Evolutionary conservation across 768 basidiomycete species (phyloP).

Genomic region (Grammothele lineata): DNA sequence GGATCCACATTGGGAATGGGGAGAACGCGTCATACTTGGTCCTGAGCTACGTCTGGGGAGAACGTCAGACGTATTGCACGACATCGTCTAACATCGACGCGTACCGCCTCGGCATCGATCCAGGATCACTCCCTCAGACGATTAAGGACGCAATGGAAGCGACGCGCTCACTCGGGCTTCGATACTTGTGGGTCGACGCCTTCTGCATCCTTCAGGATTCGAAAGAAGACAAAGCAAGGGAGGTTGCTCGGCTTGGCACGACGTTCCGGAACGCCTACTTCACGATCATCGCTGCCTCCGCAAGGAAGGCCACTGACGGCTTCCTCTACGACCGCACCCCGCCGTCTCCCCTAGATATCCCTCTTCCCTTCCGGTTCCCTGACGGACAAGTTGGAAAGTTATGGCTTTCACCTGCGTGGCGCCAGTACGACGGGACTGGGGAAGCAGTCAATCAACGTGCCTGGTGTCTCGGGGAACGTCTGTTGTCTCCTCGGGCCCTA

Average conservation of each 20-base stretch:
- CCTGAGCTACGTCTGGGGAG: constrained; percentile 11
- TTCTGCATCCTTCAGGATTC: constrained; percentile 14
- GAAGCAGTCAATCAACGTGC: constrained; percentile 6
- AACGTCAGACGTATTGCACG: background rate
- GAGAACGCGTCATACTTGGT: constrained; percentile 1
- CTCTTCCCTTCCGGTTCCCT: constrained; percentile 4
- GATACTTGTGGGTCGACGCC: constrained; percentile 13
- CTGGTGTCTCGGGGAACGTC: constrained; percentile 11
- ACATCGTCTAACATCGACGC: constrained; percentile 2
- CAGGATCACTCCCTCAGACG: constrained; percentile 3
- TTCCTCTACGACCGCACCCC: constrained; percentile 7
- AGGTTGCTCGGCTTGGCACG: background rate
- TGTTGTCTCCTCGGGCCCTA: constrained; percentile 6
- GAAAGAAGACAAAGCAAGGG: constrained; percentile 1
- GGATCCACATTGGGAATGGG: background rate
- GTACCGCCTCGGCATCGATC: constrained; percentile 2
- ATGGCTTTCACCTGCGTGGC: background rate
- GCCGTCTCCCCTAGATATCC: background rate
- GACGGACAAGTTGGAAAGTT: constrained; percentile 1
- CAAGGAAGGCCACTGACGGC: background rate
- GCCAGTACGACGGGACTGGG: background rate
- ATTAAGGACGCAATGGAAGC: constrained; percentile 7
- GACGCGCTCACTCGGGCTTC: constrained; percentile 2
- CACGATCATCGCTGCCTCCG: constrained; percentile 10
- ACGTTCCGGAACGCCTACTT: constrained; percentile 7